Conservation (phyloP, 2,329 filamentous ascomycete genomes). For the Pseudogymnoascus sp. region DNA sequence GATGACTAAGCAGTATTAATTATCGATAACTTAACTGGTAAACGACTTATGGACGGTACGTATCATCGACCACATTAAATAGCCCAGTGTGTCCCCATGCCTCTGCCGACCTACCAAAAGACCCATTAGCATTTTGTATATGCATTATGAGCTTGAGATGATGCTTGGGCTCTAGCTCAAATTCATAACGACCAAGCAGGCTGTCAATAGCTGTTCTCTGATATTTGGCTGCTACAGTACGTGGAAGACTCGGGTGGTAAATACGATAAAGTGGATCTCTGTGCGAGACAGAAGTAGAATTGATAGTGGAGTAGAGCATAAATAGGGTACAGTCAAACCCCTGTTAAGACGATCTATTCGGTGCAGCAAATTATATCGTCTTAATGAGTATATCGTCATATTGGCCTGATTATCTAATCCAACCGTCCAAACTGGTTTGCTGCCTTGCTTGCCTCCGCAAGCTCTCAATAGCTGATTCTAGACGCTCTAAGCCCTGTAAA, state of each 20-base stretch:
- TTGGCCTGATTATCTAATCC: too few species aligned
- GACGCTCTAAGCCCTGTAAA: too few species aligned
- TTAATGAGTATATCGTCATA: too few species aligned
- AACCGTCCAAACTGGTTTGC: too few species aligned
- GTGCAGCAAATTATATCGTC: too few species aligned
- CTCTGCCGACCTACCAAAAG: background rate
- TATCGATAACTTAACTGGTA: background rate
- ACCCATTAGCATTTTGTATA: background rate
- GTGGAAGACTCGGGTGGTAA: too few species aligned
- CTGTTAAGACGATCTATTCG: background rate
- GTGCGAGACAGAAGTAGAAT: too few species aligned
- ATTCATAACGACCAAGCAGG: background rate
- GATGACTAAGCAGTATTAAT: background rate
- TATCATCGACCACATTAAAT: background rate
- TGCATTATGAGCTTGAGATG: background rate
- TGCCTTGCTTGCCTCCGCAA: too few species aligned
- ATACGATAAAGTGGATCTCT: too few species aligned
- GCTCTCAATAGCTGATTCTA: too few species aligned
- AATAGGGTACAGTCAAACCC: too few species aligned
- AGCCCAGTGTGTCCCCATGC: background rate
- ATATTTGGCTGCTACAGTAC: background rate
- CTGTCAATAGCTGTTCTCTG: background rate
- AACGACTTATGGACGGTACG: background rate
- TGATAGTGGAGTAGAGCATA: too few species aligned
- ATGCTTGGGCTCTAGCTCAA: background rate